Conservation (phyloP, 2,329 filamentous ascomycete species). For the Rhynchosporium graminicola region DNA sequence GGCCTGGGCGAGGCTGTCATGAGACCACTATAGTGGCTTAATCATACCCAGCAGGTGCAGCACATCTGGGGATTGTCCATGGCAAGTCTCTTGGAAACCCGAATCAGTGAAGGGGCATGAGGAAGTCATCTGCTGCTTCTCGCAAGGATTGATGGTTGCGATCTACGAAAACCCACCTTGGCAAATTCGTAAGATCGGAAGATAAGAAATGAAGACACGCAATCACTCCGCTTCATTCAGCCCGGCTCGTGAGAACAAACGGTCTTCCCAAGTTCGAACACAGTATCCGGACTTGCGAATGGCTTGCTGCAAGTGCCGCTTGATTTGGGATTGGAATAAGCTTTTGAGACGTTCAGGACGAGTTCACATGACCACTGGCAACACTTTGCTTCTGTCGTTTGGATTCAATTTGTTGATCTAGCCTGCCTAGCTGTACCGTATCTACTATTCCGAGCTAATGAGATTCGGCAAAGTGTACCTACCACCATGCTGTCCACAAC, state of each 20-base stretch:
- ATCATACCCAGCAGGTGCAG: not conserved
- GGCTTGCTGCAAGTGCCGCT: conserved; percentile 6
- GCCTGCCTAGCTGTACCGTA: not conserved
- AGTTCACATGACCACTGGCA: conserved; percentile 15
- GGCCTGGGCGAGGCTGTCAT: conserved; percentile 5
- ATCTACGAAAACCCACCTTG: not conserved
- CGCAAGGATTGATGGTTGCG: not conserved
- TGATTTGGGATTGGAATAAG: conserved; percentile 6
- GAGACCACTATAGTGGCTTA: not conserved
- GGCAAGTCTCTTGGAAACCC: not conserved
- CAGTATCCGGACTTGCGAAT: not conserved
- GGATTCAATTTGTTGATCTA: not conserved
- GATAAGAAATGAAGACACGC: not conserved
- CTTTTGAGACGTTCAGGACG: conserved; percentile 12
- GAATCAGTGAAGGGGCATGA: not conserved
- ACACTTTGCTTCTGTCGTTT: not conserved
- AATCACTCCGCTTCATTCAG: not conserved
- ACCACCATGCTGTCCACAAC: not conserved
- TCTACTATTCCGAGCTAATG: not conserved
- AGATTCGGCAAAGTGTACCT: not conserved
- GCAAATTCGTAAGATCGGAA: not conserved
- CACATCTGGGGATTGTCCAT: not conserved
- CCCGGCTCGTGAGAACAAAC: not conserved
- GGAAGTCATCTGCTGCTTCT: conserved; percentile 5
- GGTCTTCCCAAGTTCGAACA: not conserved